Percentiles rank a stretch among this genome's conserved stretches.
Conservation (phyloP, 331 rosid genomes). For the Malus hybrid region DNA sequence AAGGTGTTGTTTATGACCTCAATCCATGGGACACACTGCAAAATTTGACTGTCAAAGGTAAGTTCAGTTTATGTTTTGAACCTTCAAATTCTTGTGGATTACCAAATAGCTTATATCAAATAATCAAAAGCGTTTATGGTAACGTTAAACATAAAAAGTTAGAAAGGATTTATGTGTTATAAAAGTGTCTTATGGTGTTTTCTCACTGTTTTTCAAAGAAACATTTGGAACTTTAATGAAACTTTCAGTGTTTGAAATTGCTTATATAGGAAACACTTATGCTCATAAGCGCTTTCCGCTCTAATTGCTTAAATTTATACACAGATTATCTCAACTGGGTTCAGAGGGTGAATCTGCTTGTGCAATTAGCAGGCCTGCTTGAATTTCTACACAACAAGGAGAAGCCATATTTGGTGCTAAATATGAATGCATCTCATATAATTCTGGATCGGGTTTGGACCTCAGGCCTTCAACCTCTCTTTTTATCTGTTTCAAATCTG, state of each 20-base stretch:
- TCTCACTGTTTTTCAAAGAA: too few species aligned
- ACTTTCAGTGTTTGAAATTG: too few species aligned
- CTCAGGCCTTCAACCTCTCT: not conserved
- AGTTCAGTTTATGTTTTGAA: not conserved
- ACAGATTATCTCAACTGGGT: not conserved
- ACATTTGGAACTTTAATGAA: too few species aligned
- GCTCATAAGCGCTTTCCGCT: too few species aligned
- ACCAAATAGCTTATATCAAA: not conserved
- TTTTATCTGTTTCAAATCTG: not conserved
- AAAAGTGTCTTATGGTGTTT: too few species aligned
- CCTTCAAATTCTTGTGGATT: not conserved
- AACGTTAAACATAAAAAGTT: too few species aligned
- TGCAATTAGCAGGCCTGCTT: conserved; percentile 32
- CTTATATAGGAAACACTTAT: not conserved
- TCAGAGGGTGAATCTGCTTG: not conserved
- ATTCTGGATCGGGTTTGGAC: conserved; percentile 49
- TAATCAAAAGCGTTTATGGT: too few species aligned
- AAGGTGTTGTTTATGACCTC: conserved; percentile 55
- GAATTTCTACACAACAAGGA: conserved; percentile 47
- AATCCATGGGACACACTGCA: conserved; percentile 43
- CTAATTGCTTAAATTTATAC: too few species aligned
- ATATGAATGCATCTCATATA: conserved; percentile 40
- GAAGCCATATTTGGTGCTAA: conserved; percentile 29
- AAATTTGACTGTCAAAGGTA: conserved; percentile 43
- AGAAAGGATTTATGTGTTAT: too few species aligned